Evolutionary conservation across 73 alveolate genomes (phyloP).

Genomic region (Paramecium pentaurelia): DNA sequence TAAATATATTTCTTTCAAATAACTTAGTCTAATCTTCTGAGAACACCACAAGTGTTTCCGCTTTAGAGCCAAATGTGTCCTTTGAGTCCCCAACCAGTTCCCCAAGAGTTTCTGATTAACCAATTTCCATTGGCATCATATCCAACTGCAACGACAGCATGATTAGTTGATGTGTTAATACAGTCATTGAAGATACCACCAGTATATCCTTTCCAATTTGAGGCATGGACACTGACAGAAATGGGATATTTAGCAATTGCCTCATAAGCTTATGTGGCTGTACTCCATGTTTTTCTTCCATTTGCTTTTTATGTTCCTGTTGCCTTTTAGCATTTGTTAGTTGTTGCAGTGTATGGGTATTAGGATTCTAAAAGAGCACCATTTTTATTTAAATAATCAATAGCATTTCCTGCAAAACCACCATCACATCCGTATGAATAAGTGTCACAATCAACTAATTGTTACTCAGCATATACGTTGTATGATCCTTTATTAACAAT

Average conservation of each 20-base stretch:
- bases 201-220: conserved; percentile 55
- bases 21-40: conserved; percentile 12
- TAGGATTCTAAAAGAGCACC: conserved; percentile 49
- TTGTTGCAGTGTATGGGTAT: conserved; percentile 67
- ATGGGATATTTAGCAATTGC: conserved; percentile 56
- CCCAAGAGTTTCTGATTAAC: conserved; percentile 92
- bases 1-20: not conserved
- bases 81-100: conserved; percentile 87
- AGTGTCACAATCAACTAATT: conserved; percentile 42
- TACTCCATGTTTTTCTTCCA: not conserved
- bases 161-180: conserved; percentile 61
- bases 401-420: conserved; percentile 65
- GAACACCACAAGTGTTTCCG: conserved; percentile 65
- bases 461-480: not conserved
- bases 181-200: conserved; percentile 44
- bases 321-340: conserved; percentile 40
- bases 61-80: conserved; percentile 81
- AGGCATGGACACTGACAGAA: conserved; percentile 70
- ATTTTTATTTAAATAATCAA: conserved; percentile 51
- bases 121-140: conserved; percentile 63
- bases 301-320: not conserved
- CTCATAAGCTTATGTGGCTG: not conserved
- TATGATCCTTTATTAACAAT: not conserved
- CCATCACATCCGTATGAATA: conserved; percentile 70
- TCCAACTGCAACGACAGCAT: conserved; percentile 76